Evolutionary conservation across 2,329 filamentous ascomycete genomes (phyloP).

Genomic region (Meredithiella fracta): DNA sequence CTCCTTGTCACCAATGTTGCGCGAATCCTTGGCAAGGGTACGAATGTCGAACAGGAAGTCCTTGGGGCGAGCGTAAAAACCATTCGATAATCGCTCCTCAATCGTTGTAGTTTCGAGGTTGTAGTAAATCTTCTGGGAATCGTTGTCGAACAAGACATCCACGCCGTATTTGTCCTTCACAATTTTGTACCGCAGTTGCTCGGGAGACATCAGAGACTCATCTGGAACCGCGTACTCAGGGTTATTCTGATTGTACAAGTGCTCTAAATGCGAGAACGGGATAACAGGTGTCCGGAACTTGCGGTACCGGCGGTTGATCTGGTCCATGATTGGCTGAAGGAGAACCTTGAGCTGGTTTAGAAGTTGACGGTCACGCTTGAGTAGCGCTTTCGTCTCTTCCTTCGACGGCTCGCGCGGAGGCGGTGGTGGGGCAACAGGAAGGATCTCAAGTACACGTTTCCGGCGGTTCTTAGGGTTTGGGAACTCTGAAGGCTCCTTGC

Average conservation of each 20-base stretch:
- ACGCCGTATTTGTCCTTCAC: constrained; percentile 64
- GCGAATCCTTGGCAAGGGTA: constrained; percentile 69
- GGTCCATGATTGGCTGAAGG: constrained; percentile 91
- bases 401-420: constrained; percentile 53
- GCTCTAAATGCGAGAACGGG: constrained; percentile 54
- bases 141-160: constrained; percentile 57
- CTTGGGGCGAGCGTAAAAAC: constrained; percentile 79
- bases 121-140: constrained; percentile 76
- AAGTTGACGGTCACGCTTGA: constrained; percentile 65
- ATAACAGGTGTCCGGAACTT: constrained; percentile 74
- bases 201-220: constrained; percentile 27
- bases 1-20: constrained; percentile 65
- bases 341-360: constrained; percentile 77
- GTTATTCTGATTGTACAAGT: constrained; percentile 71
- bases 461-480: constrained; percentile 76
- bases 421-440: constrained; percentile 59
- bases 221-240: constrained; percentile 50
- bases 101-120: constrained; percentile 88
- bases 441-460: constrained; percentile 61
- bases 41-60: constrained; percentile 85
- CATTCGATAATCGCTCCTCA: constrained; percentile 90
- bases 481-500: constrained; percentile 67
- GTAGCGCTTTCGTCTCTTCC: constrained; percentile 63
- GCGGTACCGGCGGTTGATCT: constrained; percentile 78
- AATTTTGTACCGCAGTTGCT: constrained; percentile 61